These are phyloP conservation scores for Phytopythium sindhum DNA, from an alignment of 352 stramenopile genomes.

Conservation along the genomic window DNA sequence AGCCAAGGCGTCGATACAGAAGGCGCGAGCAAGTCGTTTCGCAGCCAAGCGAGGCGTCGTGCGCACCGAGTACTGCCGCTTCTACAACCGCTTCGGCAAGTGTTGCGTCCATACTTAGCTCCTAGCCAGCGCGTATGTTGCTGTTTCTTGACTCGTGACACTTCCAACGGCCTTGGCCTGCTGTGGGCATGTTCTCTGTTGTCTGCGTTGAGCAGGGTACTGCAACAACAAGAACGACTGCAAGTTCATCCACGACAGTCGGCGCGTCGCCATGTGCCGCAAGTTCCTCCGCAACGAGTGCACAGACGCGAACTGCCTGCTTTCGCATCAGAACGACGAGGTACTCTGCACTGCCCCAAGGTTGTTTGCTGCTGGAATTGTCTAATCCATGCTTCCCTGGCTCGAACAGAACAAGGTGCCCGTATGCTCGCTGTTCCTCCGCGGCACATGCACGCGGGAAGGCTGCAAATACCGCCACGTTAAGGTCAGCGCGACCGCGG, in stretches of 20 bases:
- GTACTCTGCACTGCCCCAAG: constrained; percentile 20
- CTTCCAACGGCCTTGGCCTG: background rate
- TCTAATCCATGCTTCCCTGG: constrained; percentile 4
- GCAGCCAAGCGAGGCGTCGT: constrained; percentile 22
- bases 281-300: constrained; percentile 75
- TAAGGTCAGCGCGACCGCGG: constrained; percentile 66
- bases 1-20: constrained; percentile 49
- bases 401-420: constrained; percentile 74
- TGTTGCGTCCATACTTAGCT: constrained; percentile 1
- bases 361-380: constrained; percentile 1
- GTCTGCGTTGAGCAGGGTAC: constrained; percentile 38
- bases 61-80: constrained; percentile 76
- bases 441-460: constrained; percentile 66
- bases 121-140: background rate
- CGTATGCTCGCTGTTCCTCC: constrained; percentile 77
- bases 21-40: constrained; percentile 38
- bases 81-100: constrained; percentile 84
- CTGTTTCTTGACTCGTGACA: background rate
- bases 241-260: constrained; percentile 82
- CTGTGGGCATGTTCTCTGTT: constrained; percentile 2
- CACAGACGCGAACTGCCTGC: constrained; percentile 46
- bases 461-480: constrained; percentile 78
- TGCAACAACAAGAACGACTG: constrained; percentile 82
- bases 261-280: constrained; percentile 73
- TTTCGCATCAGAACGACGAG: constrained; percentile 77